Conservation (phyloP, 2,329 filamentous ascomycete species). For the Hypoxylon sp. region DNA sequence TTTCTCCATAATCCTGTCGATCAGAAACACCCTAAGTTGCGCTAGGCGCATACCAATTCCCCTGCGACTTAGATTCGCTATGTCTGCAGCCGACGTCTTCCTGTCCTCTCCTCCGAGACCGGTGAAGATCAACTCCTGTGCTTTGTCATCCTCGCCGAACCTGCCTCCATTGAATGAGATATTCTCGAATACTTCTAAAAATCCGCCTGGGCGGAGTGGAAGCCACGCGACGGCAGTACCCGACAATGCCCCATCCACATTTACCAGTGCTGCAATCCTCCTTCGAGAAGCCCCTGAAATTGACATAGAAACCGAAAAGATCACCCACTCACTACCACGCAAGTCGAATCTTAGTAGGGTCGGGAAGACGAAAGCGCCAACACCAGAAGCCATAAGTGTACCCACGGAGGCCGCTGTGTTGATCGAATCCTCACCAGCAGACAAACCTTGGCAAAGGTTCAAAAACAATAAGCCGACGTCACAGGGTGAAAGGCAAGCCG, state of each 20-base stretch:
- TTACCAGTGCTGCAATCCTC: constrained; percentile 61
- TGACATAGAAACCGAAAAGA: constrained; percentile 51
- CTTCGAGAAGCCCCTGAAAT: constrained; percentile 55
- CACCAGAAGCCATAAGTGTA: constrained; percentile 32
- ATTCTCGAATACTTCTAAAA: constrained; percentile 57
- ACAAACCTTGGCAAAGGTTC: constrained; percentile 59
- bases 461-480: constrained; percentile 38
- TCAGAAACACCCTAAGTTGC: constrained; percentile 57
- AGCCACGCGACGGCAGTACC: constrained; percentile 58
- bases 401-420: constrained; percentile 31
- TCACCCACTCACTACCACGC: constrained; percentile 47
- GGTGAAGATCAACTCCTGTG: constrained; percentile 47
- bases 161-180: constrained; percentile 68
- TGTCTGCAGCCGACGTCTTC: constrained; percentile 54
- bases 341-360: constrained; percentile 38
- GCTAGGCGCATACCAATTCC: constrained; percentile 61
- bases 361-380: constrained; percentile 34
- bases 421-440: constrained; percentile 49
- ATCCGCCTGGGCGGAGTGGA: constrained; percentile 55
- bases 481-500: constrained; percentile 27
- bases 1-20: constrained; percentile 38
- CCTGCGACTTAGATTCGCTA: constrained; percentile 50
- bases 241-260: constrained; percentile 55
- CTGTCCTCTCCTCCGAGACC: constrained; percentile 52
- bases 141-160: constrained; percentile 65